Evolutionary conservation across 2,329 filamentous ascomycete genomes (phyloP).

Genomic region (Fusarium udum): DNA sequence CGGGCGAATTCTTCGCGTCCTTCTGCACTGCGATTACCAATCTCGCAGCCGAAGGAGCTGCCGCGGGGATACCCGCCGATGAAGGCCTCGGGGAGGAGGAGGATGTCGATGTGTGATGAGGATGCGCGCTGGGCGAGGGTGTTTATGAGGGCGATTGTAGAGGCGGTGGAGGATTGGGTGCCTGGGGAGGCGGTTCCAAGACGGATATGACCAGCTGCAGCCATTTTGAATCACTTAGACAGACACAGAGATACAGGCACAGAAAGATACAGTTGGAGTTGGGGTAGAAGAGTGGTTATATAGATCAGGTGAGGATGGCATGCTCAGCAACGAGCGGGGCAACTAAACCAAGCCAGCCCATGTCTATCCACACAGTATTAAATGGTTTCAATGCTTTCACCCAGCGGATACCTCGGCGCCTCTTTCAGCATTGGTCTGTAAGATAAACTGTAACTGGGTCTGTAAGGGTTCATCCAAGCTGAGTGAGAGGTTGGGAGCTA

Average conservation of each 20-base stretch:
- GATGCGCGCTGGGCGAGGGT: conserved; percentile 72
- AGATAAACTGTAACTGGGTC: background rate
- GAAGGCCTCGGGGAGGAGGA: conserved; percentile 92
- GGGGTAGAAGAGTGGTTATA: background rate
- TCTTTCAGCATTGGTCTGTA: background rate
- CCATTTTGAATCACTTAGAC: conserved; percentile 7
- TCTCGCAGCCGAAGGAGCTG: conserved; percentile 76
- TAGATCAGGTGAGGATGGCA: conserved; percentile 8
- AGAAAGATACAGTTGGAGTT: background rate
- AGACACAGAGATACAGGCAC: background rate
- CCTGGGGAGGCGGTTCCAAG: conserved; percentile 66
- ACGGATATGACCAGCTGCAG: conserved; percentile 52
- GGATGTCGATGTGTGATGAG: conserved; percentile 65
- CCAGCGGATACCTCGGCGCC: conserved; percentile 6
- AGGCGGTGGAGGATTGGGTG: conserved; percentile 58
- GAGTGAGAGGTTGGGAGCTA: conserved; percentile 10
- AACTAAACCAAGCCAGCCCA: background rate
- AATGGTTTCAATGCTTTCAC: background rate
- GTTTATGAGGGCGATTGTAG: conserved; percentile 74
- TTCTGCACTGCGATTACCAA: conserved; percentile 73
- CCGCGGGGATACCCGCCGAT: conserved; percentile 91
- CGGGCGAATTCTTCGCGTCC: conserved; percentile 84
- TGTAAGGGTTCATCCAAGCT: conserved; percentile 1
- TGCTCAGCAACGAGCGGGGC: conserved; percentile 28
- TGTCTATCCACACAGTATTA: background rate